Base-by-base conservation (phyloP, 208 protist genomes). In the Leishmania lainsoni region DNA sequence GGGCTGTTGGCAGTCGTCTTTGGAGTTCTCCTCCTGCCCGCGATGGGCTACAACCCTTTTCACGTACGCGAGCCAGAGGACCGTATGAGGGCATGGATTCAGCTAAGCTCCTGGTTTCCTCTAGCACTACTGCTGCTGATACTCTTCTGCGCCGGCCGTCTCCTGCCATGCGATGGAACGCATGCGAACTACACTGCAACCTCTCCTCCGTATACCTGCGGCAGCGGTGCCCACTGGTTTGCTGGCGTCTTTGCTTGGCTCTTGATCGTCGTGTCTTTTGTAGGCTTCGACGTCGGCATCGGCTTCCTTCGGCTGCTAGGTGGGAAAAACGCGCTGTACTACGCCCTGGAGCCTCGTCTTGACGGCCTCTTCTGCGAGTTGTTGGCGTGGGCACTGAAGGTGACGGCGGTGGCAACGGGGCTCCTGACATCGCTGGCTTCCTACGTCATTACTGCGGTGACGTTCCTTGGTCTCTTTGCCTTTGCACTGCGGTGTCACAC, bases 331-430 rank as follows among this genome's bases (percentile, higher is more conserved):
- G 77, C 81, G 12, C 39, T 17, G 42, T 85, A 85, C 77, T 85
- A 85, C 81, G 76, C 81, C 0, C 77, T 85, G 72, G 81, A 85
- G 54, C 72, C 81, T 45, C 81, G 81, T 2, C 12, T 85, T 3
- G 81, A 85, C 42, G 76, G 72, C 32, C 54, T 85, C 45, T 81
- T 85, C 73, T 72, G 77, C 61, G 81, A 85, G 78, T 71, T 85
- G 17, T 59, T 85, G 29, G 73, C 81, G 54, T 85, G 81, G 81
- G 39, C 73, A 29, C 77, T 85, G 54, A 85, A 85, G 77, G 81
- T 56, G 73, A 79, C 81, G 73, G 81, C 54, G 12, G 63, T 76
- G 35, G 29, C 73, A 56, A 59, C 75, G 48, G 76, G 61, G 16
- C 22, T 81, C 1, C 45, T 81, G 56, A 48, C 75, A 39, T 68